Conservation (phyloP, 768 basidiomycete genomes). For the Mycena rosella region DNA sequence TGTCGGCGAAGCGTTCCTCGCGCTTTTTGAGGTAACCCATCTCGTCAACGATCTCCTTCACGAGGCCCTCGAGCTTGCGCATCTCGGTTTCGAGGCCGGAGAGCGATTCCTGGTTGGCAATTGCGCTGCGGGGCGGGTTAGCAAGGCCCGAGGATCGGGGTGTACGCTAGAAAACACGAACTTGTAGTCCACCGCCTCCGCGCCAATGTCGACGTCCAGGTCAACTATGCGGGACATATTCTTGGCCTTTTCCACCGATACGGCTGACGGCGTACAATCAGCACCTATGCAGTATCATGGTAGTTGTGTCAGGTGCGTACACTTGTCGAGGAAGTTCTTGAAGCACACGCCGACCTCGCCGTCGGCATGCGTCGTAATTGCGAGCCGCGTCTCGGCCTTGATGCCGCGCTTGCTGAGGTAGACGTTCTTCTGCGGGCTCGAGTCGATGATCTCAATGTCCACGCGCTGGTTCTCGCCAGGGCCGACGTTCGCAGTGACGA, state of each 20-base stretch:
- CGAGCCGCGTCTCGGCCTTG: conserved; percentile 91
- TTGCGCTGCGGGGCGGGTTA: conserved; percentile 70
- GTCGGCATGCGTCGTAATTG: conserved; percentile 92
- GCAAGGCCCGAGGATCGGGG: background rate
- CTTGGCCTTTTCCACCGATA: conserved; percentile 58
- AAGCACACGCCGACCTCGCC: conserved; percentile 98
- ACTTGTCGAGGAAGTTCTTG: conserved; percentile 79
- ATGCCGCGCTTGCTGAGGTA: conserved; percentile 92
- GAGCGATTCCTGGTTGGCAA: conserved; percentile 97
- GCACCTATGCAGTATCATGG: background rate
- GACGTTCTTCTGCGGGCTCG: conserved; percentile 84
- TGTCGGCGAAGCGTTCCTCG: conserved; percentile 89
- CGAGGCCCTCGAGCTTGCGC: conserved; percentile 95
- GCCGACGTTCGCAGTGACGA: conserved; percentile 95
- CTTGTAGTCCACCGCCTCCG: conserved; percentile 99
- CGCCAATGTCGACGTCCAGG: conserved; percentile 97
- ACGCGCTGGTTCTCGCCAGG: conserved; percentile 82
- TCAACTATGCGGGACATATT: conserved; percentile 81
- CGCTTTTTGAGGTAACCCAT: conserved; percentile 90
- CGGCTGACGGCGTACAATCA: conserved; percentile 47
- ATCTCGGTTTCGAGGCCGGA: conserved; percentile 98
- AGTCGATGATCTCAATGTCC: conserved; percentile 96
- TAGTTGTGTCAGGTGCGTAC: conserved; percentile 60
- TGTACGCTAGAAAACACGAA: conserved; percentile 61
- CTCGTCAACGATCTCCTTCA: conserved; percentile 96